Percentiles rank a stretch among this genome's conserved stretches.
These are phyloP conservation scores for Colletotrichum theobromicola DNA, from an alignment of 2,329 filamentous ascomycete genomes.

Conservation along the genomic window DNA sequence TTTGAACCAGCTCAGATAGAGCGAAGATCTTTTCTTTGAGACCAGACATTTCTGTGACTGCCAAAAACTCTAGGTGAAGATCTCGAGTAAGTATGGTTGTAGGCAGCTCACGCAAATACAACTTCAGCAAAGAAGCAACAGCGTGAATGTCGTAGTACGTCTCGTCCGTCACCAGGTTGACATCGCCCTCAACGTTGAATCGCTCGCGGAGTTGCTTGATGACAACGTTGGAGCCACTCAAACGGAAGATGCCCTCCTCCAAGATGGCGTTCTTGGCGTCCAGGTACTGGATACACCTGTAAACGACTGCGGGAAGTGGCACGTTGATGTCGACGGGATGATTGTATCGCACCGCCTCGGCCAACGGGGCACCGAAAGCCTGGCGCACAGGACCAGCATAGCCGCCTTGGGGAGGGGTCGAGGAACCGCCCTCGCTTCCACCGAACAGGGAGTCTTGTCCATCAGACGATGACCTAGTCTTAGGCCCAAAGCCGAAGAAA, in stretches of 20 bases:
- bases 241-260: conserved; percentile 95
- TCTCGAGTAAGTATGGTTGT: conserved; percentile 91
- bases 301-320: conserved; percentile 89
- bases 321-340: conserved; percentile 75
- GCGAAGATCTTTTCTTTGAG: conserved; percentile 77
- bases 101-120: conserved; percentile 91
- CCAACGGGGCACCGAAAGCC: conserved; percentile 85
- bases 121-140: conserved; percentile 90
- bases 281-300: conserved; percentile 93
- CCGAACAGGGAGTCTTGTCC: conserved; percentile 61
- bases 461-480: conserved; percentile 63
- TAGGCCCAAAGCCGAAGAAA: conserved; percentile 73
- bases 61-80: conserved; percentile 86
- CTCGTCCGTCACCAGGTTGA: conserved; percentile 82
- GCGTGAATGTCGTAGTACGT: conserved; percentile 96
- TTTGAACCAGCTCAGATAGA: conserved; percentile 79
- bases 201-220: conserved; percentile 91
- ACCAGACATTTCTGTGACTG: conserved; percentile 79
- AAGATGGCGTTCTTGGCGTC: conserved; percentile 78
- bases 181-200: conserved; percentile 91
- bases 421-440: conserved; percentile 50
- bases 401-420: conserved; percentile 45
- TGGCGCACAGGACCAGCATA: conserved; percentile 64
- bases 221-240: conserved; percentile 95
- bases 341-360: conserved; percentile 85